Percentiles rank a stretch among this genome's conserved stretches.
Conservation (phyloP, 306 rosid species). For the Hippophae tibetana region DNA sequence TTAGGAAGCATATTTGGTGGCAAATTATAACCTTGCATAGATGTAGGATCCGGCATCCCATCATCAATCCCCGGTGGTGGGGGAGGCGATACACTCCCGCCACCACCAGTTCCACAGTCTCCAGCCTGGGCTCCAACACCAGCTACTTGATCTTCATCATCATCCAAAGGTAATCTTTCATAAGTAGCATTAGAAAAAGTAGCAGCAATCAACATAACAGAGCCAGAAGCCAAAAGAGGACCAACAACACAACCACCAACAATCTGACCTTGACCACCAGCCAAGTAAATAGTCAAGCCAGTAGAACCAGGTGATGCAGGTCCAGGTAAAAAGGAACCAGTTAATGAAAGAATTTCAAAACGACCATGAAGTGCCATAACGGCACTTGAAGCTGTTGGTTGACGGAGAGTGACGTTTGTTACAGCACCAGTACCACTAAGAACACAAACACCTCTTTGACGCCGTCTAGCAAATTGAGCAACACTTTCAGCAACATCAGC, state of each 20-base stretch:
- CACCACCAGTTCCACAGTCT: conserved; percentile 3
- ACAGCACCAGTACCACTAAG: conserved; percentile 67
- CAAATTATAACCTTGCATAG: conserved; percentile 36
- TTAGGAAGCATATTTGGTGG: conserved; percentile 35
- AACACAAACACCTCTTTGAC: conserved; percentile 64
- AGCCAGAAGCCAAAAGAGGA: conserved; percentile 57
- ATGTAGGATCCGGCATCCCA: conserved; percentile 27
- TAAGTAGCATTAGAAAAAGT: conserved; percentile 73
- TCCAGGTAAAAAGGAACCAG: conserved; percentile 63
- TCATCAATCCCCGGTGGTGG: conserved; percentile 18
- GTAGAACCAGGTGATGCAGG: conserved; percentile 56
- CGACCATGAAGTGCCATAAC: conserved; percentile 67
- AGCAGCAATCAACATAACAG: conserved; percentile 71
- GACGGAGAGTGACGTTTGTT: conserved; percentile 58
- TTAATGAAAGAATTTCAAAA: conserved; percentile 62
- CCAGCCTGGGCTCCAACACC: conserved; percentile 14
- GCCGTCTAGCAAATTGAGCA: conserved; percentile 54
- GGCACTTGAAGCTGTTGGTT: conserved; percentile 44
- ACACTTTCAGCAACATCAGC: conserved; percentile 53
- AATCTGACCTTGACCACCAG: conserved; percentile 74
- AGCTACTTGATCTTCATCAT: conserved; percentile 40
- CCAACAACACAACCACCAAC: conserved; percentile 78
- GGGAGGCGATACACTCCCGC: background rate
- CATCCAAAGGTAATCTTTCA: conserved; percentile 63
- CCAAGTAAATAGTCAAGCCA: conserved; percentile 60